Base-by-base conservation (phyloP, 2,329 filamentous ascomycete species). In the Curvularia sp. region DNA sequence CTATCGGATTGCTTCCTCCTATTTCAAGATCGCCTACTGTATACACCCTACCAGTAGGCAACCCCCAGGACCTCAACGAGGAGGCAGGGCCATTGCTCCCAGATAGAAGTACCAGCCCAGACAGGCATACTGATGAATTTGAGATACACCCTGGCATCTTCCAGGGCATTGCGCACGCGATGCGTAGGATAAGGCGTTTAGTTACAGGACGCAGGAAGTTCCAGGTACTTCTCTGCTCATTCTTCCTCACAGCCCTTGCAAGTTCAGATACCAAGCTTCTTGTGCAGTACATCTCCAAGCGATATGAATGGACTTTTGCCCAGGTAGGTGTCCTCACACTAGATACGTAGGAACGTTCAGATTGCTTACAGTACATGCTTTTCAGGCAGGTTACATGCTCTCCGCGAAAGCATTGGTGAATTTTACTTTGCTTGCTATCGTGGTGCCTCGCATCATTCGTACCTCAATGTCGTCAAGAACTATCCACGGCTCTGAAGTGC, bases 251-350 rank as follows among this genome's bases (percentile, higher is more conserved):
- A 0, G 73, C 74, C 0, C 66, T 78, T 5, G 76, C 76, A 5
- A 77, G 75, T 45, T 77, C 74, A 2, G 75, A 77, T 32, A 77
- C 75, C 1, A 75, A 77, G 34, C 63, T 78, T 1, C 68, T 77
- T 1, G 72, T 76, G 0, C 74, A 76, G 42, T 78, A 77, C 45
- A 78, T 77, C 13, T 77, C 75, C 7, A 77, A 77, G 53, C 64
- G 76, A 27, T 78, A 77, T 30, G 64, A 69, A n/a, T 76, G 74
- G 74, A 76, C 67, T 0, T 77, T 77, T 46, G 71, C 74, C 36
- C 60, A 74, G 55, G 73, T 72, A 53, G 45, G 49, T 15, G 30
- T 4, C 8, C 12, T 12, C 8, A n/a, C 30, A 23, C n/a, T 18
- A 1, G 5, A n/a, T 18, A 13, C 25, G 18, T 5, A 0, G 9